Conservation (phyloP, 1,284 basidiomycete species). For the Thelephora terrestris region DNA sequence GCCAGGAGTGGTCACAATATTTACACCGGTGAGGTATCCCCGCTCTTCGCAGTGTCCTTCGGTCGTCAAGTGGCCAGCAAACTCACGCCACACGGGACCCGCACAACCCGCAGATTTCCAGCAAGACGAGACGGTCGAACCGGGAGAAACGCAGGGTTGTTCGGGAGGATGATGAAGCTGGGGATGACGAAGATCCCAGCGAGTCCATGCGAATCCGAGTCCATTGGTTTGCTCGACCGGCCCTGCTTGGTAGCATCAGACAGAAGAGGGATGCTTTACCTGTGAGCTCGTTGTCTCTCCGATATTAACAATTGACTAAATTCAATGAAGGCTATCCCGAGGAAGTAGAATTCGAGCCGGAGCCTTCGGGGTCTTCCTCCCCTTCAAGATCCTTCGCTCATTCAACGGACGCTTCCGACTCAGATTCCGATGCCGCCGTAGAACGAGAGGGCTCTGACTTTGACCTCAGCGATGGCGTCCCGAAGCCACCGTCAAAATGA, state of each 20-base stretch:
- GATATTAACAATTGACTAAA: constrained; percentile 1
- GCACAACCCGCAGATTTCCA: neutral
- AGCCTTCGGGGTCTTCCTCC: constrained; percentile 2
- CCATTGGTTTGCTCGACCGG: constrained; percentile 63
- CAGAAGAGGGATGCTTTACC: constrained; percentile 44
- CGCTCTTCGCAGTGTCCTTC: too few relatives aligned
- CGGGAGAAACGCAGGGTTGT: constrained; percentile 24
- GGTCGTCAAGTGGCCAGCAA: constrained; percentile 14
- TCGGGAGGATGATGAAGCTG: constrained; percentile 18
- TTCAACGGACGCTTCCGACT: neutral
- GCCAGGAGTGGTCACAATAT: too few relatives aligned
- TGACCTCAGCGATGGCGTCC: constrained; percentile 2
- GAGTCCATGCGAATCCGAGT: constrained; percentile 40
- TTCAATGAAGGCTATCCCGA: constrained; percentile 4
- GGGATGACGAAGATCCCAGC: constrained; percentile 12
- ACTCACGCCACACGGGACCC: neutral
- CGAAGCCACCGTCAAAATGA: constrained; percentile 3
- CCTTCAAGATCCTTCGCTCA: neutral
- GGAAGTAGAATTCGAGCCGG: neutral
- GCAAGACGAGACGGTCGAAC: neutral
- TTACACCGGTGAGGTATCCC: too few relatives aligned
- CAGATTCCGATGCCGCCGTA: neutral
- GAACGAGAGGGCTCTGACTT: constrained; percentile 1
- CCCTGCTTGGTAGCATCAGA: constrained; percentile 46
- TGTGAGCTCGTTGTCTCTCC: constrained; percentile 26